Evolutionary conservation across 1,284 basidiomycete genomes (phyloP), one percentile per base, ranked within the genome.

Genomic region (Apiotrichum veenhuisii): DNA sequence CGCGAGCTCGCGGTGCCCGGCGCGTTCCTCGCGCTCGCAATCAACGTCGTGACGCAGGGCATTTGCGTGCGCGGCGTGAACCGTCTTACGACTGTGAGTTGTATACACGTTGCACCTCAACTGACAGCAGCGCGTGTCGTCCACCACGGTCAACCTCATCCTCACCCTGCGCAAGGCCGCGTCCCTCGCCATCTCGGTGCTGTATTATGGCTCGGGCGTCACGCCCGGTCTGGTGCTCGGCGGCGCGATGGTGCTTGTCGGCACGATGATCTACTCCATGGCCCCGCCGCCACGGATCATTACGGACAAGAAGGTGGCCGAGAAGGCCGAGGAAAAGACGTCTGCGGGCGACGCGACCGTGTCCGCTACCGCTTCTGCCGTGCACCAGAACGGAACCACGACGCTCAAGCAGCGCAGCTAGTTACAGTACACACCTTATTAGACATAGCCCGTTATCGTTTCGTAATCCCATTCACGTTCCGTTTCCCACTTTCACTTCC

Each of bases 61-160:
- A 61, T 95, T 17, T 97, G 93, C 74, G 87, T 90, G n/a, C 81
- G 89, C 2, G 94, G 93, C 38, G 93, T 96, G 43, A 87, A 97
- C 71, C 82, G 89, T 38, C 81, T 97, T 56, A 93, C 91, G 1
- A 64, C 78, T 26, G 75, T 77, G 48, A 58, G 76, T 69, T 14
- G 1, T 22, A 1, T 9, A 30, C 17, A 17, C 18, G 2, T 30
- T 5, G 9, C 22, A 83, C 84, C 11, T n/a, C 12, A 3, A 22
- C 7, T 17, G 10, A 53, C 25, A 12, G 2, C 51, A 76, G 69
- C 71, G 75, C 44, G 89, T 94, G 4, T 86, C 84, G 45, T 83
- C 87, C 9, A 82, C 95, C 12, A 89, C 86, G 0, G 92, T 96
- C 33, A 93, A 91, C 14, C 85, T 97, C 52, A 82, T 95, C 17